A percentile compares a stretch with the other conserved stretches of the same genome.
These are phyloP conservation scores for Candida yuanshanica DNA, from an alignment of 805 yeast genomes.

Conservation along the genomic window DNA sequence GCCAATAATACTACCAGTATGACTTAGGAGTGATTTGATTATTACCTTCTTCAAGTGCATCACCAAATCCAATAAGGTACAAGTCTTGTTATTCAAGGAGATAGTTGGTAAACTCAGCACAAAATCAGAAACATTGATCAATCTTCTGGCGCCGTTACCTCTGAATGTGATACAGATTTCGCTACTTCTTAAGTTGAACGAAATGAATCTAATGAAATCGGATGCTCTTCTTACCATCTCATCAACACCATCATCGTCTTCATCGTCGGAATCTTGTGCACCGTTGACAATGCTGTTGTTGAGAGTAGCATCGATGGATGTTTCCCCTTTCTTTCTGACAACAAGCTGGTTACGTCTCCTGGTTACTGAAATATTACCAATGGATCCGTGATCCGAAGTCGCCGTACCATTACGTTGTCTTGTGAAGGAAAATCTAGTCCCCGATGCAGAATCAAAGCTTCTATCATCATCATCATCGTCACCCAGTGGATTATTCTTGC, in stretches of 20 bases:
- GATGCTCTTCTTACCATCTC: conserved; percentile 76
- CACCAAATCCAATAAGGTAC: conserved; percentile 69
- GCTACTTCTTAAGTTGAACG: conserved; percentile 46
- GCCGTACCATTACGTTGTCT: neutral
- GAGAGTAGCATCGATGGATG: neutral
- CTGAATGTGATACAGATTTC: conserved; percentile 66
- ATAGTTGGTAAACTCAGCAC: conserved; percentile 59
- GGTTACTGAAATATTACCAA: too few relatives aligned
- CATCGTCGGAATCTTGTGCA: conserved; percentile 1
- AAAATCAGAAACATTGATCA: conserved; percentile 75
- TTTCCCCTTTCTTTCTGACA: neutral
- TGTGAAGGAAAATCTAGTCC: neutral
- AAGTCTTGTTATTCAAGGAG: conserved; percentile 52
- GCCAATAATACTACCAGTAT: conserved; percentile 73
- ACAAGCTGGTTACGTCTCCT: too few relatives aligned
- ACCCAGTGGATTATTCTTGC: neutral
- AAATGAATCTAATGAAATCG: conserved; percentile 60
- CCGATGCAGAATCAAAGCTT: neutral
- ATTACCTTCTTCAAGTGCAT: conserved; percentile 56
- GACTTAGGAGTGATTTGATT: conserved; percentile 51
- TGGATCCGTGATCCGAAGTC: too few relatives aligned
- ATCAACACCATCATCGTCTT: conserved; percentile 34
- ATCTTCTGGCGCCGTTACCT: conserved; percentile 62
- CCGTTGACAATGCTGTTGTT: neutral
- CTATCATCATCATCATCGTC: neutral